Base-by-base conservation (phyloP, 2,329 filamentous ascomycete genomes). In the Arthrinium puccinioides region DNA sequence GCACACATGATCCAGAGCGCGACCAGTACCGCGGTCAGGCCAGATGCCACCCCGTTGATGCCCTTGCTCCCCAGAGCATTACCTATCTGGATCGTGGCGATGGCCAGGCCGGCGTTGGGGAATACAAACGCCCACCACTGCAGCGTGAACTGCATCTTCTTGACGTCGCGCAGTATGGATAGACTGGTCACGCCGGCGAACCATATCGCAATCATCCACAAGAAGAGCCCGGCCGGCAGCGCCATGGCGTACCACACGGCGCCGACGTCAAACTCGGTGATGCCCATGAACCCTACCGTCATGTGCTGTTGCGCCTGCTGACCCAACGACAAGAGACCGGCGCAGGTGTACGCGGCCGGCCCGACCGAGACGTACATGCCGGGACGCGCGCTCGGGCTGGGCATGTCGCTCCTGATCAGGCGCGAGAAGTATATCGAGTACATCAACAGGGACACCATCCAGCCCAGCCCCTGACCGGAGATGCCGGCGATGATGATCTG, bases 121-220 rank as follows among this genome's bases (percentile, higher is more conserved):
- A 78, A 79, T 9, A 79, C 66, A 54, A 78, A 75, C 0, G 72
- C 70, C 69, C 70, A 75, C 73, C 72, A 79, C 9, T 43, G 37
- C 19, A 73, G 52, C 7, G 67, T 63, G 51, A 73, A 74, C 2
- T 46, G 46, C 51, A 70, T 73, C 10, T 61, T 55, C 13, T 59
- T 53, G 9, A 55, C 42, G 23, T 61, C 56, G 14, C 56, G 47
- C 36, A 60, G 36, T 23, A 66, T 55, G 7, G 61, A 60, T 14
- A 67, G 50, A 6, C 56, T 47, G 8, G 60, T 56, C 24, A 69
- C 56, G 31, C 56, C 56, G 45, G 72, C 72, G 56, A 76, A 74
- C 70, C 70, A 76, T 36, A 74, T 57, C 20, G 67, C 66, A 16
- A 74, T 47, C 4, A 68, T 64, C 70, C 70, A 74, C 20, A 75